Conservation (phyloP, 768 basidiomycete genomes). For the Phaeolepiota aurea region DNA sequence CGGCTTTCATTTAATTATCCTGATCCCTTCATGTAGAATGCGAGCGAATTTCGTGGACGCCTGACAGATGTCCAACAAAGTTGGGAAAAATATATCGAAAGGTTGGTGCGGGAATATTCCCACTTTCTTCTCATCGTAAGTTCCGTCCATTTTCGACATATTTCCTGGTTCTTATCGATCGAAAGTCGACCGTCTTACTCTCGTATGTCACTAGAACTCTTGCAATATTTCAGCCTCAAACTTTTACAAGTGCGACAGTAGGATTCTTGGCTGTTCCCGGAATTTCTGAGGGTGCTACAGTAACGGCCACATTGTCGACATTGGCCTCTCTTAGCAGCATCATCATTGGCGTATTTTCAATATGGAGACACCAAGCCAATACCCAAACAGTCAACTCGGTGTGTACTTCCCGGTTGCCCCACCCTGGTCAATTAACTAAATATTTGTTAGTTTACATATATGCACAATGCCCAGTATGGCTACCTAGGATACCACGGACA, state of each 20-base stretch:
- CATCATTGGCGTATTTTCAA: slow-evolving; percentile 46
- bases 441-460: slow-evolving; percentile 41
- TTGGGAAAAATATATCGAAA: slow-evolving; percentile 42
- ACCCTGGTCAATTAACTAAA: neutral
- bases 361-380: slow-evolving; percentile 47
- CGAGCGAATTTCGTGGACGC: slow-evolving; percentile 42
- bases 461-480: slow-evolving; percentile 40
- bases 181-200: slow-evolving; percentile 43
- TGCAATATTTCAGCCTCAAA: neutral
- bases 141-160: slow-evolving; percentile 1
- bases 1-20: neutral
- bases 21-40: slow-evolving; percentile 13
- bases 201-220: slow-evolving; percentile 27
- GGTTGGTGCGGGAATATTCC: slow-evolving; percentile 46
- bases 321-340: slow-evolving; percentile 47
- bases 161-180: neutral
- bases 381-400: slow-evolving; percentile 35
- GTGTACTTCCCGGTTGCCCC: slow-evolving; percentile 5
- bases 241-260: slow-evolving; percentile 34
- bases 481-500: slow-evolving; percentile 38
- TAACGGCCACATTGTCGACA: slow-evolving; percentile 35
- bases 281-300: slow-evolving; percentile 23
- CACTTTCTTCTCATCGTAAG: slow-evolving; percentile 49
- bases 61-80: slow-evolving; percentile 36
- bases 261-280: slow-evolving; percentile 37